Conservation (phyloP, 805 yeast species). For the Sugiyamaella boreocaroliniensis region DNA sequence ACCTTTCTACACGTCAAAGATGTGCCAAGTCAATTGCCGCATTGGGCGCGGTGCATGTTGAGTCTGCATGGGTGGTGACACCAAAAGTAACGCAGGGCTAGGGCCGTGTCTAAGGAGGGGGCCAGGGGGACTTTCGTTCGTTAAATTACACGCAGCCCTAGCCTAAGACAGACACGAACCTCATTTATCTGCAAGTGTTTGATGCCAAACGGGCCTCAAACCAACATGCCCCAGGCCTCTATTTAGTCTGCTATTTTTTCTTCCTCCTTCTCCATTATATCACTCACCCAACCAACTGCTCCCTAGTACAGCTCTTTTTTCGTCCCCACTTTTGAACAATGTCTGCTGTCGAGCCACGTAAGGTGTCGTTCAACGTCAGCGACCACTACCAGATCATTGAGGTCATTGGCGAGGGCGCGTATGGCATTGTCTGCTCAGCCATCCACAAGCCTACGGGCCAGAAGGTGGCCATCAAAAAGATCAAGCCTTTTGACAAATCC, state of each 20-base stretch:
- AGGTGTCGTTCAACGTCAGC: conserved; percentile 62
- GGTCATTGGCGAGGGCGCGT: conserved; percentile 92
- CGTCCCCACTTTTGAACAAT: background rate
- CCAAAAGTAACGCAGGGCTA: background rate
- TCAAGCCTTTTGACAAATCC: conserved; percentile 83
- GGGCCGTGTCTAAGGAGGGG: background rate
- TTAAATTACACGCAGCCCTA: background rate
- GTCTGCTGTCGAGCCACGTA: background rate
- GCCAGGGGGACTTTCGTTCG: background rate
- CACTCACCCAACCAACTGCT: background rate
- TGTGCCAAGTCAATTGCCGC: too few relatives aligned
- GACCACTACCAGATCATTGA: conserved; percentile 80
- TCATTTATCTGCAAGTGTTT: background rate
- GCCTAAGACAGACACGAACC: background rate
- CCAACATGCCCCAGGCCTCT: background rate
- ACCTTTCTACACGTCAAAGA: too few relatives aligned
- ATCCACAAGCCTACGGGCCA: conserved; percentile 78
- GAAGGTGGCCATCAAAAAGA: conserved; percentile 91
- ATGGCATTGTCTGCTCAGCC: conserved; percentile 89
- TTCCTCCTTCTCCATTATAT: background rate
- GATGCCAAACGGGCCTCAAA: background rate
- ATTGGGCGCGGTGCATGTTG: too few relatives aligned
- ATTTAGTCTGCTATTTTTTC: background rate
- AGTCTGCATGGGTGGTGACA: too few relatives aligned
- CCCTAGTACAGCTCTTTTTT: background rate